phyloP scores from a whole-genome alignment of 768 basidiomycete species.

The Podaxis rugospora region DNA sequence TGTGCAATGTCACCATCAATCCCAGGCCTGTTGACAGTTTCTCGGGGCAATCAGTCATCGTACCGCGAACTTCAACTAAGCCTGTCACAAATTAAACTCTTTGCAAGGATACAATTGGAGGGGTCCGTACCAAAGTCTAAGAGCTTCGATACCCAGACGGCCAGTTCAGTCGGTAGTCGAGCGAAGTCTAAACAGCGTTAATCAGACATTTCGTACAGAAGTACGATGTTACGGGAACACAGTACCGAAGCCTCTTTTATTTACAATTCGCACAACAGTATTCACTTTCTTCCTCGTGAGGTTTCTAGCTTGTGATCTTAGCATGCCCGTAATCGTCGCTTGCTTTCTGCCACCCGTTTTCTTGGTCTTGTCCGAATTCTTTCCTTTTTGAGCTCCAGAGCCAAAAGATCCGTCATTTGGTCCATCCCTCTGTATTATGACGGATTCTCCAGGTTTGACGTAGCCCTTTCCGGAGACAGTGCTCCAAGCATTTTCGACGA shows the following conservation, averaged over 20 bases:
- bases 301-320: conserved; percentile 52
- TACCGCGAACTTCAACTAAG: conserved; percentile 62
- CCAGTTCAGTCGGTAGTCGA: conserved; percentile 62
- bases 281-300: conserved; percentile 54
- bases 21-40: conserved; percentile 69
- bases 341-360: conserved; percentile 54
- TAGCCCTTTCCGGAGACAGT: conserved; percentile 73
- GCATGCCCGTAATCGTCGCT: conserved; percentile 59
- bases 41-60: conserved; percentile 75
- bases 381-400: conserved; percentile 13
- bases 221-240: not conserved
- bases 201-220: not conserved
- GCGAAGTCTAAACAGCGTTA: conserved; percentile 57
- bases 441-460: conserved; percentile 56
- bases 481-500: conserved; percentile 76
- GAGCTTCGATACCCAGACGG: conserved; percentile 70
- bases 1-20: conserved; percentile 71
- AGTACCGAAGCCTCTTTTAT: conserved; percentile 61
- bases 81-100: conserved; percentile 29
- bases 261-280: conserved; percentile 64
- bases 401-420: conserved; percentile 30
- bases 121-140: conserved; percentile 57
- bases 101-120: not conserved
- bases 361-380: conserved; percentile 26
- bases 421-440: conserved; percentile 54